phyloP scores from a whole-genome alignment of 75 land plant genomes.

The Selaginella tamariscina region DNA sequence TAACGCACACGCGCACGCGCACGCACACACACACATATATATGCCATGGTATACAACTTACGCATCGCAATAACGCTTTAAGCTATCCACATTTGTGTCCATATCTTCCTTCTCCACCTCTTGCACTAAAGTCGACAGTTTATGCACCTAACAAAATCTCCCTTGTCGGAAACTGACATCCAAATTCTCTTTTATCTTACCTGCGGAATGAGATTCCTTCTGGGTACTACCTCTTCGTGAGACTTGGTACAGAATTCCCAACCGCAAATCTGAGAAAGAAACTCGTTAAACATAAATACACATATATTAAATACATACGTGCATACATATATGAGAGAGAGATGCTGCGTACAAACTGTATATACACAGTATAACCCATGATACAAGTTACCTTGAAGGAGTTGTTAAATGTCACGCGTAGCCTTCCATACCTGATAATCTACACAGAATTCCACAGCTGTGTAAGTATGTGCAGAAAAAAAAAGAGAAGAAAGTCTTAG shows the following conservation, averaged over 20 bases:
- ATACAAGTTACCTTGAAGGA: conserved; percentile 20
- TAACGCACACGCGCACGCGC: no score
- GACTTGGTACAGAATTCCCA: conserved; percentile 37
- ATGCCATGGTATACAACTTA: conserved; percentile 16
- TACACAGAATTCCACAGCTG: conserved; percentile 8
- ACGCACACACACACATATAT: no score
- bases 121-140: conserved; percentile 24
- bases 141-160: conserved; percentile 19
- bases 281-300: no score
- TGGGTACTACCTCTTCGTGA: conserved; percentile 37
- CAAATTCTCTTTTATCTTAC: conserved; percentile 1
- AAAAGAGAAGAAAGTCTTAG: no score
- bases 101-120: conserved; percentile 31
- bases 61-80: conserved; percentile 32
- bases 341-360: no score
- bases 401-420: conserved; percentile 33
- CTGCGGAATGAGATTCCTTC: conserved; percentile 34
- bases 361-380: neutral
- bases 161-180: no score
- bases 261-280: conserved; percentile 21
- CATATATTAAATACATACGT: no score
- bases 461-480: neutral
- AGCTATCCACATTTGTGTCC: conserved; percentile 25
- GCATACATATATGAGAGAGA: no score
- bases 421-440: conserved; percentile 33